Evolutionary conservation across 106 monocot species (phyloP).

Genomic region (Alisma plantagoaquatica): DNA sequence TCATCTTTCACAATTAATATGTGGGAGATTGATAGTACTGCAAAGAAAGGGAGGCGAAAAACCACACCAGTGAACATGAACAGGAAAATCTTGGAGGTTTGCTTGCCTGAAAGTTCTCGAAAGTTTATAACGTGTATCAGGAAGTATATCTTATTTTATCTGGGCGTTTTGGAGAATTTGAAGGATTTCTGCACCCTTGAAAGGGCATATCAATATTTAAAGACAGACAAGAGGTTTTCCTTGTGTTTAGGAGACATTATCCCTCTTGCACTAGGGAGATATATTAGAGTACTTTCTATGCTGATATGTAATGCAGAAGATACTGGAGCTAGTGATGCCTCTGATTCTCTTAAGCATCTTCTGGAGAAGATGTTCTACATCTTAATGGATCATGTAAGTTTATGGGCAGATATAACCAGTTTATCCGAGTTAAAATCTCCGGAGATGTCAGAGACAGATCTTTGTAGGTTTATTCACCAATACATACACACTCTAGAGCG

Average conservation of each 20-base stretch:
- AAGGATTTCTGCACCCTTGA: slow-evolving; percentile 75
- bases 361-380: slow-evolving; percentile 81
- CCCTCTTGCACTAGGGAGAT: slow-evolving; percentile 79
- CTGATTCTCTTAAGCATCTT: slow-evolving; percentile 38
- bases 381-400: slow-evolving; percentile 78
- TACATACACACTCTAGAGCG: slow-evolving; percentile 70
- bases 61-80: slow-evolving; percentile 39
- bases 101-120: slow-evolving; percentile 93
- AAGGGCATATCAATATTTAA: slow-evolving; percentile 71
- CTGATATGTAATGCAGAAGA: slow-evolving; percentile 36
- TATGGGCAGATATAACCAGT: slow-evolving; percentile 65
- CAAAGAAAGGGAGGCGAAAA: slow-evolving; percentile 67
- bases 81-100: slow-evolving; percentile 61
- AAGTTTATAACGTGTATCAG: slow-evolving; percentile 97
- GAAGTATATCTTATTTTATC: slow-evolving; percentile 83
- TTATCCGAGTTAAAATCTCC: slow-evolving; percentile 73
- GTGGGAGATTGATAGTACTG: slow-evolving; percentile 97
- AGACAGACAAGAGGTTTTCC: slow-evolving; percentile 86
- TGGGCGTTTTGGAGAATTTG: slow-evolving; percentile 71
- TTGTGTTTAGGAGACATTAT: slow-evolving; percentile 79
- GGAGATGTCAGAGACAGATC: slow-evolving; percentile 52
- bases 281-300: slow-evolving; percentile 59
- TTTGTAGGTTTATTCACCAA: slow-evolving; percentile 68
- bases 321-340: slow-evolving; percentile 14
- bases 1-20: slow-evolving; percentile 92